A percentile compares a stretch with the other conserved stretches of the same genome.
These are phyloP conservation scores for Yarrowia galli DNA, from an alignment of 1,139 yeast genomes.

Conservation along the genomic window DNA sequence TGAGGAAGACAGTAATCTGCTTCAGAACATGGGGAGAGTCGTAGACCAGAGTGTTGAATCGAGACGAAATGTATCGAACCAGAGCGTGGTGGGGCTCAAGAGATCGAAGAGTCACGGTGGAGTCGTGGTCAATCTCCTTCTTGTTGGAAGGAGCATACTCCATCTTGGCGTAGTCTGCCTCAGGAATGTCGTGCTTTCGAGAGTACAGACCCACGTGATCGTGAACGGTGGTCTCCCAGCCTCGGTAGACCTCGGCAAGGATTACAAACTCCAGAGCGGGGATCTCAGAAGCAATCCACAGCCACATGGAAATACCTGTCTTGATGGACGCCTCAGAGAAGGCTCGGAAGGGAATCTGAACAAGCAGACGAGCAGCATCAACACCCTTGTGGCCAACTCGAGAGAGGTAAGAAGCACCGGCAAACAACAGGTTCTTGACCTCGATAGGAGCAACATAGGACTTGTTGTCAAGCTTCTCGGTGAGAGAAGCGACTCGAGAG, in stretches of 20 bases:
- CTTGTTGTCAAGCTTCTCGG: slow-evolving; percentile 39
- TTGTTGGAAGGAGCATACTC: slow-evolving; percentile 88
- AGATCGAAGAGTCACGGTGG: slow-evolving; percentile 58
- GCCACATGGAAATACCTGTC: slow-evolving; percentile 79
- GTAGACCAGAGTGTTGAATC: slow-evolving; percentile 79
- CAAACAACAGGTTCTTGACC: slow-evolving; percentile 47
- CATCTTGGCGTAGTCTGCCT: slow-evolving; percentile 77
- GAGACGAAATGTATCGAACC: slow-evolving; percentile 74
- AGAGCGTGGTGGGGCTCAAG: slow-evolving; percentile 78
- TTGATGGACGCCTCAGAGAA: slow-evolving; percentile 70
- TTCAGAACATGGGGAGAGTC: slow-evolving; percentile 76
- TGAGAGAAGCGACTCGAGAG: slow-evolving; percentile 42
- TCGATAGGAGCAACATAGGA: slow-evolving; percentile 43
- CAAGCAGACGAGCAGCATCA: slow-evolving; percentile 50
- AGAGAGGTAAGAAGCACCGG: slow-evolving; percentile 46
- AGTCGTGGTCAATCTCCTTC: slow-evolving; percentile 61
- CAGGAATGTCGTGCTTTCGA: slow-evolving; percentile 61
- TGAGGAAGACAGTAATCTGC: slow-evolving; percentile 68
- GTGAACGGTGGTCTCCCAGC: slow-evolving; percentile 73
- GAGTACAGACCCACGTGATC: slow-evolving; percentile 71
- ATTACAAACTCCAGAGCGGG: slow-evolving; percentile 64
- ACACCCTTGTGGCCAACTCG: slow-evolving; percentile 44
- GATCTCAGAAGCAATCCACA: slow-evolving; percentile 76
- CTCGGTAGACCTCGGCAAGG: slow-evolving; percentile 69
- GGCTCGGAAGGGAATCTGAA: slow-evolving; percentile 71